Conservation (phyloP, 2,329 filamentous ascomycete species). For the Hymenoscyphus scutula region DNA sequence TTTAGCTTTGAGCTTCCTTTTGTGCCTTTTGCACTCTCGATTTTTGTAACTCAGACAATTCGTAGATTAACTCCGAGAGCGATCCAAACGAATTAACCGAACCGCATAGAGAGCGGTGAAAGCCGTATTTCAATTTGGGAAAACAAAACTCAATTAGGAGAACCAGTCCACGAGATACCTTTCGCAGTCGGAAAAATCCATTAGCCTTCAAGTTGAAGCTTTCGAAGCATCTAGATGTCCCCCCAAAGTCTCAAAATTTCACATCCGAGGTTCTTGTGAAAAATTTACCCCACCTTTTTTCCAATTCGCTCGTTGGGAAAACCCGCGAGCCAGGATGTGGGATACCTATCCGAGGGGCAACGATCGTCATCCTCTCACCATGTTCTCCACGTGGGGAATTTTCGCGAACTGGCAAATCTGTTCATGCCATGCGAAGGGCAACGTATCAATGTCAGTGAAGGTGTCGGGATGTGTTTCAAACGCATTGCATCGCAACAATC, state of each 20-base stretch:
- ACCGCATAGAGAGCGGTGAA: too few relatives aligned
- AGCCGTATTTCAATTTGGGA: too few relatives aligned
- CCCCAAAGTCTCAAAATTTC: not conserved
- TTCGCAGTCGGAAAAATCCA: too few relatives aligned
- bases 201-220: too few relatives aligned
- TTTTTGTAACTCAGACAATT: too few relatives aligned
- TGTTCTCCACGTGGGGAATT: constrained; percentile 2
- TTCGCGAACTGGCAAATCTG: not conserved
- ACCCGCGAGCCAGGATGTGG: not conserved
- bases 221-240: too few relatives aligned
- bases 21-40: too few relatives aligned
- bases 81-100: too few relatives aligned
- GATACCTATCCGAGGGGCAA: not conserved
- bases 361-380: not conserved
- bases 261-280: not conserved
- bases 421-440: not conserved
- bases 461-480: not conserved
- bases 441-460: not conserved
- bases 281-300: constrained; percentile 1
- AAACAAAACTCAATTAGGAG: too few relatives aligned
- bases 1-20: too few relatives aligned
- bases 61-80: too few relatives aligned
- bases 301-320: constrained; percentile 2
- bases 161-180: too few relatives aligned
- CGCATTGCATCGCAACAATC: not conserved